Evolutionary conservation across 2,329 filamentous ascomycete species (phyloP), one percentile per base, ranked within the genome.

Genomic region (Thielaviopsis musarum): DNA sequence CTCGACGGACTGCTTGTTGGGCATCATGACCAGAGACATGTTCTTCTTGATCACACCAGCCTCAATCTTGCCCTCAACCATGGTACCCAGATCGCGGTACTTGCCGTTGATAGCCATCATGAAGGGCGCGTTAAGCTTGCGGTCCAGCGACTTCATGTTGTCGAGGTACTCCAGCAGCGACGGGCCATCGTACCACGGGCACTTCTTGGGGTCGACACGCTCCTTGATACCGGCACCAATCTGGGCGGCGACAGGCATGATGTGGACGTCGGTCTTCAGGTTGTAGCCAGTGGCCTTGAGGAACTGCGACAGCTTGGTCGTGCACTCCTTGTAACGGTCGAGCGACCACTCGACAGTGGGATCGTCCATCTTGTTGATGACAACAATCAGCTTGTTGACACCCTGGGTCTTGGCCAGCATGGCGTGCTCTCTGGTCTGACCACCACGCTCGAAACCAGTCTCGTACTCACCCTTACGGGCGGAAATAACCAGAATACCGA

Each of bases 331-430:
- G 76, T 89, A 98, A 60, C 93, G 85, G 49, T 88, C 87, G 66
- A 96, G 83, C 59, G 87, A 93, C 94, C 94, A 98, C 68, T 95
- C 82, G 57, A 98, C 94, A 2, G 93, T 98, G 12, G 85, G 77
- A 70, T 98, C 93, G 69, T 98, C 93, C 94, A 98, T 98, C 79
- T 98, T 98, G 82, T 98, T 98, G 70, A 96, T 91, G 58, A 81
- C 93, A 30, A 98, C 85, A 53, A 97, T 78, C 59, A 98, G 80
- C 75, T 96, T 96, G 79, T 95, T 95, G 62, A 98, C 93, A 73
- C 93, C 93, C 70, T 95, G 91, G 0, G 94, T 98, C 75, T 97
- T 95, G 65, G 94, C 94, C 69, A 98, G 79, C 77, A 98, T 89
- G 60, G 94, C 93, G 73, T 97, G 91, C 80, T 98, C 93, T 70